phyloP scores from a whole-genome alignment of 1,284 basidiomycete genomes.

The Moesziomyces sp. region DNA sequence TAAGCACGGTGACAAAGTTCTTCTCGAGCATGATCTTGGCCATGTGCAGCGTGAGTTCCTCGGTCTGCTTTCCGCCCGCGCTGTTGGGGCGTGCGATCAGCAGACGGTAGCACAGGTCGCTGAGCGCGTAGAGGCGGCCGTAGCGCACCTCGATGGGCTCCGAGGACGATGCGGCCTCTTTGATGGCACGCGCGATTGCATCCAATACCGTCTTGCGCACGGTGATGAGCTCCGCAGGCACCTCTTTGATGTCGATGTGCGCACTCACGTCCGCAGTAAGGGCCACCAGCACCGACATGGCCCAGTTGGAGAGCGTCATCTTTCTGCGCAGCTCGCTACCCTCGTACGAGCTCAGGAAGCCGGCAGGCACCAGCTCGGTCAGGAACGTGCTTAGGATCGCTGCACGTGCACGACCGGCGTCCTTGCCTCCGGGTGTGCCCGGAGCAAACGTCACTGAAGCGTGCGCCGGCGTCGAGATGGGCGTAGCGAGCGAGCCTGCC shows the following conservation, averaged over 20 bases:
- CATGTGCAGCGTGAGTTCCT: conserved; percentile 87
- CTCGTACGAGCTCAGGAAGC: conserved; percentile 60
- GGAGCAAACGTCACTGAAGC: conserved; percentile 78
- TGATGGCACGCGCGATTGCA: conserved; percentile 84
- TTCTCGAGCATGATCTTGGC: conserved; percentile 99
- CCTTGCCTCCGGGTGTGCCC: conserved; percentile 36
- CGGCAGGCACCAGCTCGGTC: conserved; percentile 64
- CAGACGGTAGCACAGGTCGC: conserved; percentile 87
- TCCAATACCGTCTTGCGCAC: conserved; percentile 92
- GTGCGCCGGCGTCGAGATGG: conserved; percentile 76
- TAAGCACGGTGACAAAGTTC: conserved; percentile 90
- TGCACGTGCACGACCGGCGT: conserved; percentile 14
- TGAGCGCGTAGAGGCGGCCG: conserved; percentile 85
- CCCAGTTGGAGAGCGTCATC: conserved; percentile 74
- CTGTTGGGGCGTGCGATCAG: conserved; percentile 79
- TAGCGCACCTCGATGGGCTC: conserved; percentile 83
- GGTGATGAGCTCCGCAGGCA: conserved; percentile 78
- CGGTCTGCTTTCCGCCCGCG: conserved; percentile 68
- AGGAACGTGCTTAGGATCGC: conserved; percentile 60
- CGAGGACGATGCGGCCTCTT: conserved; percentile 76
- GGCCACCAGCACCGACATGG: conserved; percentile 89
- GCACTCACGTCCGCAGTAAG: conserved; percentile 85
- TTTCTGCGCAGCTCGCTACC: conserved; percentile 62
- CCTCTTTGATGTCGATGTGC: conserved; percentile 75
- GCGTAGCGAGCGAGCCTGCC: conserved; percentile 72